These are phyloP conservation scores for Protea cynaroides DNA, from an alignment of 164 flowering plant genomes.

Conservation along the genomic window DNA sequence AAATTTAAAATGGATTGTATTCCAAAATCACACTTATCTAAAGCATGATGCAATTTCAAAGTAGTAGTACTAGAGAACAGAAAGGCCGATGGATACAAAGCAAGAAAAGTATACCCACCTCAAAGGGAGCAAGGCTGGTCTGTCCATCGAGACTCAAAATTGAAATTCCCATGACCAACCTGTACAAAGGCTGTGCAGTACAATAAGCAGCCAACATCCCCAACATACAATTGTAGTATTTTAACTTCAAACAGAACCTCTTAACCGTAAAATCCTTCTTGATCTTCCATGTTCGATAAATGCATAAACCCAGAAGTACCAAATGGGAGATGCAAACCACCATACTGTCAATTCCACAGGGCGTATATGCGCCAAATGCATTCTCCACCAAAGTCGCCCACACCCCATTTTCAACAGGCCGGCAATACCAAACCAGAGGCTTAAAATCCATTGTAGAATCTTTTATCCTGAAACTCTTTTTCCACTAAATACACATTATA, in stretches of 20 bases:
- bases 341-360: constrained; percentile 70
- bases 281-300: constrained; percentile 66
- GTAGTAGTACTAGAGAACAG: background rate
- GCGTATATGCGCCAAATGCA: constrained; percentile 89
- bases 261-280: constrained; percentile 47
- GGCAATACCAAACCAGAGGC: constrained; percentile 79
- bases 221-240: constrained; percentile 56
- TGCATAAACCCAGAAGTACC: constrained; percentile 58
- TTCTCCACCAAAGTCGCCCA: constrained; percentile 68
- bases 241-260: constrained; percentile 65
- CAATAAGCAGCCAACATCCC: constrained; percentile 60
- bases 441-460: constrained; percentile 52
- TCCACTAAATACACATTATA: background rate
- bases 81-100: background rate
- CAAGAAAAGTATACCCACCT: constrained; percentile 38
- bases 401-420: constrained; percentile 68
- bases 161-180: constrained; percentile 83
- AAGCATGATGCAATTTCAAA: background rate
- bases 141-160: constrained; percentile 64
- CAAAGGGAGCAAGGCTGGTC: constrained; percentile 69
- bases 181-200: constrained; percentile 72
- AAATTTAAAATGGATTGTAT: no score
- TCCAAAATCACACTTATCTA: no score
- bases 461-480: background rate
- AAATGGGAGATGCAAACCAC: constrained; percentile 65